Base-by-base conservation (phyloP, 2,329 filamentous ascomycete species). In the Fusarium sp. region DNA sequence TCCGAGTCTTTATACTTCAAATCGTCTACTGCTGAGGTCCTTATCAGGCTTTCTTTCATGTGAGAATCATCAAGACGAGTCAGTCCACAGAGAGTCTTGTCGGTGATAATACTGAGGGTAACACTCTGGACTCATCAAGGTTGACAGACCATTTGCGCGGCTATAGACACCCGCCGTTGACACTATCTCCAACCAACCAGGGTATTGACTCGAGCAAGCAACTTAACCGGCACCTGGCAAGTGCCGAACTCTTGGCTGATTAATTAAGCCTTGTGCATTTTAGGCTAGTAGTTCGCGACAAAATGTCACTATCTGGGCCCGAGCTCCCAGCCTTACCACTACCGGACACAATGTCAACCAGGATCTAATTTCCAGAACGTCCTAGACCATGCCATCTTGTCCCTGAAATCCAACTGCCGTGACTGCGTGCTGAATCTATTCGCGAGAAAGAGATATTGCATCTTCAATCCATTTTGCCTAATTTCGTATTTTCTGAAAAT, bases 1-100 rank as follows among this genome's bases (percentile, higher is more conserved):
- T 38, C 32, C 3, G 32, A 38, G 32, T 38, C 16, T 38, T 38
- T 38, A 38, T 38, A 38, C 32, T 18, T 34, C 16, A 5, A 18
- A 10, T 10, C 10, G 1, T 34, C 32, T 10, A 18, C 32, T 18
- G 6, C 32, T 38, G 5, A 10, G 1, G 2, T 18, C 2, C 32
- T 6, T 38, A 10, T 38, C 16, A 9, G 16, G 3, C 9, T 38
- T 18, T 16, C 9, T 38, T 0, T 4, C 9, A 18, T 18, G 32
- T 38, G 16, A 10, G 5, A 38, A 6, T 3, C 9, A 18, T 18
- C 9, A 2, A 3, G 16, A 10, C 32, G 9, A 11, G 1, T 18
- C 5, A 9, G 18, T 18, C 5, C 32, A 4, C 16, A 18, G 5
- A 18, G 5, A 3, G 2, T 6, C 16, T 4, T 6, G 9, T 18